phyloP scores from a whole-genome alignment of 2,329 filamentous ascomycete genomes.

The Penicillium concentricum region DNA sequence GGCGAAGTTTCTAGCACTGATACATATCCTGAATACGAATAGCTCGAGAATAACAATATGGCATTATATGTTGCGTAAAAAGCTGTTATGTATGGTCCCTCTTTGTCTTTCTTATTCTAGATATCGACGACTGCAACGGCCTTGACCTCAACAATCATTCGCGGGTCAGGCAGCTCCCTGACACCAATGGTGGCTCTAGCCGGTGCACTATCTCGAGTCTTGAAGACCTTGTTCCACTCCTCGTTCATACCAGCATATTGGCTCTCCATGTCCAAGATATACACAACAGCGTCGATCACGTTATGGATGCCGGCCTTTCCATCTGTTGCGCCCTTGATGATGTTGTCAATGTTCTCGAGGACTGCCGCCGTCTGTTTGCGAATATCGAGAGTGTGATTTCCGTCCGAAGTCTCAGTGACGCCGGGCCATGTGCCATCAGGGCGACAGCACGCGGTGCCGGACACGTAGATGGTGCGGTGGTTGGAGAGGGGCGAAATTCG shows the following conservation, averaged over 20 bases:
- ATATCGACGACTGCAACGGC: not conserved
- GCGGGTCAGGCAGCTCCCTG: constrained; percentile 15
- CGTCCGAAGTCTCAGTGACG: constrained; percentile 38
- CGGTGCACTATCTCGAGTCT: constrained; percentile 37
- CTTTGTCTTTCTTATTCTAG: not conserved
- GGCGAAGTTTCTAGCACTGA: no score
- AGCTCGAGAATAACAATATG: no score
- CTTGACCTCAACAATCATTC: constrained; percentile 18
- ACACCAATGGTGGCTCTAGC: constrained; percentile 19
- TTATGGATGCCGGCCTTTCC: constrained; percentile 40
- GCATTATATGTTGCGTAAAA: no score
- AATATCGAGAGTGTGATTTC: constrained; percentile 36
- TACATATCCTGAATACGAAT: no score
- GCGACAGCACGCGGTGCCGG: constrained; percentile 38
- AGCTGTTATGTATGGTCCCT: not conserved
- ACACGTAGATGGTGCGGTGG: constrained; percentile 43
- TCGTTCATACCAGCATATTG: constrained; percentile 49
- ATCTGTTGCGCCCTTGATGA: constrained; percentile 39
- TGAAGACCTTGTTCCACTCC: constrained; percentile 49
- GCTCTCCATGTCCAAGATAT: constrained; percentile 43
- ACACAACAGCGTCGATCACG: constrained; percentile 44
- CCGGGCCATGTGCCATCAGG: constrained; percentile 39
- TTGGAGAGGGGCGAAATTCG: constrained; percentile 32
- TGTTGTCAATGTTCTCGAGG: constrained; percentile 38
- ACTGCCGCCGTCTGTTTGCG: constrained; percentile 42